phyloP scores from a whole-genome alignment of 495 filamentous ascomycete genomes.

The Podospora bellae-mahoneyi region DNA sequence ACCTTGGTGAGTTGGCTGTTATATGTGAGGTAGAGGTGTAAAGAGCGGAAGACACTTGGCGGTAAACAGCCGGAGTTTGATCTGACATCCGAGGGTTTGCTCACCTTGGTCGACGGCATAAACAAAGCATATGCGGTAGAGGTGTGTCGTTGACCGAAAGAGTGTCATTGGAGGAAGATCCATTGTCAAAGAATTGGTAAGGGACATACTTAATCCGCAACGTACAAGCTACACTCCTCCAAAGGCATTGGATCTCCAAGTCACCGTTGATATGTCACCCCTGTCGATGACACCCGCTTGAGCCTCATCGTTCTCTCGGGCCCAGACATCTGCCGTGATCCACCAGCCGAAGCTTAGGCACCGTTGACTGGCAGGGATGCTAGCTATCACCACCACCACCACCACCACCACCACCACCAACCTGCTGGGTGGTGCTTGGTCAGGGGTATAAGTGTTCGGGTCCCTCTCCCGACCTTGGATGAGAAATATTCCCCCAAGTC shows the following conservation, averaged over 20 bases:
- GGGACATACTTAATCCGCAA: conserved; percentile 3
- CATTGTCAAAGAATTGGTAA: conserved; percentile 11
- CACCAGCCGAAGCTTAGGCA: conserved; percentile 7
- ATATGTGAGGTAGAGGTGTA: not conserved
- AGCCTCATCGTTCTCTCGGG: conserved; percentile 9
- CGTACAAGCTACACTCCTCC: too few relatives aligned
- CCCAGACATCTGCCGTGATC: conserved; percentile 8
- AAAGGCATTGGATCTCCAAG: not conserved
- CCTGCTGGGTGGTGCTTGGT: not conserved
- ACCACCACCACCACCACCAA: not conserved
- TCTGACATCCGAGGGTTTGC: conserved; percentile 7
- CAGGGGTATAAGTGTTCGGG: conserved; percentile 2
- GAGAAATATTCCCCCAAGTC: not conserved
- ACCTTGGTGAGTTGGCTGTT: not conserved
- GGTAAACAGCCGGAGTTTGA: not conserved
- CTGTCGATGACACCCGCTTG: conserved; percentile 8
- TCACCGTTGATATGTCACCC: not conserved
- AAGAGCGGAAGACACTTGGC: not conserved
- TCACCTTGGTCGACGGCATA: not conserved
- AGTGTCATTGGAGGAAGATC: not conserved
- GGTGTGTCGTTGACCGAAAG: not conserved
- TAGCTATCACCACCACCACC: conserved; percentile 4
- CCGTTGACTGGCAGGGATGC: conserved; percentile 16
- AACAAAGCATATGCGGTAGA: not conserved
- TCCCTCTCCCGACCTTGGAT: not conserved